Conservation (phyloP, 805 yeast species). For the Metschnikowia shivogae region DNA sequence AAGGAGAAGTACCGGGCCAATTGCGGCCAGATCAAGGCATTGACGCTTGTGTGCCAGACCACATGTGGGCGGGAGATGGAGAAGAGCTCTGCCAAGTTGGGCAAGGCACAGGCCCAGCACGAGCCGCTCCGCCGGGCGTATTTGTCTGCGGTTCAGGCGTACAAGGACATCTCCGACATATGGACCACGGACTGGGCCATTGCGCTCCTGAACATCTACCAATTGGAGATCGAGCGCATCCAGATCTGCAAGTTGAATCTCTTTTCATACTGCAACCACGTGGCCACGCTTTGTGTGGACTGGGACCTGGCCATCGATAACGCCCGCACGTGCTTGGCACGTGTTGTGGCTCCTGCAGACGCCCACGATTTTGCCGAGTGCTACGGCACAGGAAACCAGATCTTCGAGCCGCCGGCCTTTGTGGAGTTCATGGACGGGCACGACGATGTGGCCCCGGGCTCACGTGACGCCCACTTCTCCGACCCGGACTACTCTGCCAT, state of each 20-base stretch:
- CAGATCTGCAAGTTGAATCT: constrained; percentile 64
- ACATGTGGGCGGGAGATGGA: constrained; percentile 74
- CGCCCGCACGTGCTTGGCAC: constrained; percentile 63
- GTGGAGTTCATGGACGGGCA: constrained; percentile 49
- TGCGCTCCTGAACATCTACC: constrained; percentile 59
- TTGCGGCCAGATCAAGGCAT: constrained; percentile 55
- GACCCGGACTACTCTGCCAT: constrained; percentile 30
- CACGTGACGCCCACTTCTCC: constrained; percentile 25
- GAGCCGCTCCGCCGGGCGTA: constrained; percentile 49
- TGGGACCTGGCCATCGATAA: constrained; percentile 75
- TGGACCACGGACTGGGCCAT: constrained; percentile 73
- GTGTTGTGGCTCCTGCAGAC: constrained; percentile 60
- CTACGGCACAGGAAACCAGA: constrained; percentile 62
- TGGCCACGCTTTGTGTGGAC: constrained; percentile 71
- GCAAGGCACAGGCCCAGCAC: constrained; percentile 43
- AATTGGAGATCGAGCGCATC: constrained; percentile 67
- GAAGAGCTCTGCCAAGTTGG: constrained; percentile 51
- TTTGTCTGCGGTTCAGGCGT: constrained; percentile 48
- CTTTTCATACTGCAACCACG: constrained; percentile 73
- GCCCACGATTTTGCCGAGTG: constrained; percentile 48
- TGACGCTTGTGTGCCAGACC: constrained; percentile 58
- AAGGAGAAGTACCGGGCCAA: constrained; percentile 53
- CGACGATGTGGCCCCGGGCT: constrained; percentile 22
- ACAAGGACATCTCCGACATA: constrained; percentile 52
- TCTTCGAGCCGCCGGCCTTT: constrained; percentile 57